Evolutionary conservation across 2,329 filamentous ascomycete genomes (phyloP).

Genomic region (Lecanicillium sp.): DNA sequence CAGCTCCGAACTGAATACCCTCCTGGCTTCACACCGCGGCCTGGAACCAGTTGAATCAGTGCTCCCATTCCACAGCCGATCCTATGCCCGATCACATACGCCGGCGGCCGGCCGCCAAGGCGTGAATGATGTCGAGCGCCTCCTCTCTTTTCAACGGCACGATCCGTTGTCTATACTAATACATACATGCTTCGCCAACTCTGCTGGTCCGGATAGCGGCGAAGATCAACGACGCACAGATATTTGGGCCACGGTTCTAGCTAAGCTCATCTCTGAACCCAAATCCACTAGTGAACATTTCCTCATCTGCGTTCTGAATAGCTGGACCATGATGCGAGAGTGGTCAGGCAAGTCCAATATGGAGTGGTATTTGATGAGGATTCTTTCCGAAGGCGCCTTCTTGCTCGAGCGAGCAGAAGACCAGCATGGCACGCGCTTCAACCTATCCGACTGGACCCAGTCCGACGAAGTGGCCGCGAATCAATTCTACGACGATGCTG

Average conservation of each 20-base stretch:
- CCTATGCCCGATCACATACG: constrained; percentile 36
- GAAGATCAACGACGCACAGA: constrained; percentile 75
- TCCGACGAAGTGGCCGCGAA: constrained; percentile 78
- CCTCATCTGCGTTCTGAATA: constrained; percentile 75
- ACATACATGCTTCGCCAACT: constrained; percentile 84
- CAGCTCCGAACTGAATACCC: constrained; percentile 65
- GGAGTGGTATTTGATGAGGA: constrained; percentile 92
- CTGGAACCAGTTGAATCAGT: constrained; percentile 80
- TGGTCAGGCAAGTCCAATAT: constrained; percentile 87
- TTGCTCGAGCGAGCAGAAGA: constrained; percentile 80
- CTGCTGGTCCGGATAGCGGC: constrained; percentile 69
- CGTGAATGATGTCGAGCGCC: constrained; percentile 59
- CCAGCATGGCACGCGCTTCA: constrained; percentile 62
- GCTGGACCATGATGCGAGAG: constrained; percentile 78
- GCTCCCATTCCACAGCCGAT: constrained; percentile 57
- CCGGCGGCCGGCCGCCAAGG: constrained; percentile 33
- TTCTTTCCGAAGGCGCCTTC: constrained; percentile 87
- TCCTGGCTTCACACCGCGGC: constrained; percentile 71
- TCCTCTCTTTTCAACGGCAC: constrained; percentile 82
- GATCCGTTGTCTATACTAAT: constrained; percentile 79
- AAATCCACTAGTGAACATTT: constrained; percentile 74
- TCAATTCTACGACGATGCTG: constrained; percentile 79
- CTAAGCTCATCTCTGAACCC: constrained; percentile 70
- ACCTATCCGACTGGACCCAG: constrained; percentile 64
- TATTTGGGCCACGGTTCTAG: constrained; percentile 83